phyloP scores from a whole-genome alignment of 2,329 filamentous ascomycete genomes.

The Monosporascus cannonballus region DNA sequence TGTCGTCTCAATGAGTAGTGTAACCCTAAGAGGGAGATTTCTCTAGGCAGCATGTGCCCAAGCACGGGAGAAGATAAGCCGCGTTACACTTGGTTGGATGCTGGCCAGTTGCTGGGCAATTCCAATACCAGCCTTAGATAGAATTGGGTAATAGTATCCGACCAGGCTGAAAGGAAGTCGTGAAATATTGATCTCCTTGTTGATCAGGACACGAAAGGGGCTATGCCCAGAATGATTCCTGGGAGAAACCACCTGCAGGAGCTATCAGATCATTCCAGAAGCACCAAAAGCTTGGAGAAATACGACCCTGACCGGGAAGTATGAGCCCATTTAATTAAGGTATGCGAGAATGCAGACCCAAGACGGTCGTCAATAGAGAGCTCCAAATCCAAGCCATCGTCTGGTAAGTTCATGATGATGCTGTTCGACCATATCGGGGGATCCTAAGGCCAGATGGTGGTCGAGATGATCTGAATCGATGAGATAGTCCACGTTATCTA shows the following conservation, averaged over 20 bases:
- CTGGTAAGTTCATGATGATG: neutral
- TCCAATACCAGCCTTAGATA: neutral
- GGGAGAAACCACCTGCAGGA: too few species aligned
- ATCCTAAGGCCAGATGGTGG: neutral
- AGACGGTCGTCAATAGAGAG: neutral
- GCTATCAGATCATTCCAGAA: too few species aligned
- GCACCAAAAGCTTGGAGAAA: too few species aligned
- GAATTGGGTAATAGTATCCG: neutral
- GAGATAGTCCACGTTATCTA: slow-evolving; percentile 7
- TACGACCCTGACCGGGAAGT: too few species aligned
- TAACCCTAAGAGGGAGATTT: neutral
- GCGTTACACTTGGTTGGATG: neutral
- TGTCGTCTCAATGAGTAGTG: neutral
- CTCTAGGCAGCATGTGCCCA: neutral
- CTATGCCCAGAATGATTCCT: neutral
- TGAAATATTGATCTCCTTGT: neutral
- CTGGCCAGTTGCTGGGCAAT: neutral
- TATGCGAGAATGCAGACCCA: neutral
- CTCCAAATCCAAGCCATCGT: neutral
- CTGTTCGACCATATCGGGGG: neutral
- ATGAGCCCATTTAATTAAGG: too few species aligned
- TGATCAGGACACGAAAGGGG: neutral
- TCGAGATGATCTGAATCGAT: slow-evolving; percentile 9
- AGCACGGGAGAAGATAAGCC: neutral
- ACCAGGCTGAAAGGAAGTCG: neutral